Conservation (phyloP, 805 yeast genomes). For the Candida oleophila region DNA sequence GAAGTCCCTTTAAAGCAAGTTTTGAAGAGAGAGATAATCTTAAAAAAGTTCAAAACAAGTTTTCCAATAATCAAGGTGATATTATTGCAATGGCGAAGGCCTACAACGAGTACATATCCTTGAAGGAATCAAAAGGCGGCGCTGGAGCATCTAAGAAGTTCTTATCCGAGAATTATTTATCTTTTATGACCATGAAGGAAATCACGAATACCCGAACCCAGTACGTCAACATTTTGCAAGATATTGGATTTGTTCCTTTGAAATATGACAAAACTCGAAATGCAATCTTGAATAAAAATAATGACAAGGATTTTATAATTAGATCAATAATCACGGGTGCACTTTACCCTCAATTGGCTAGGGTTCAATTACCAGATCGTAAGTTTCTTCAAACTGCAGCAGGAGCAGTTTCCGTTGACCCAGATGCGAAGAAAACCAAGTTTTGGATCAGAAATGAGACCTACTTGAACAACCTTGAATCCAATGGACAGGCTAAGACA, state of each 20-base stretch:
- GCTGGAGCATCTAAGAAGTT: slow-evolving; percentile 38
- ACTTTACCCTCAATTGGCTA: slow-evolving; percentile 77
- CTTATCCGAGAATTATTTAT: slow-evolving; percentile 56
- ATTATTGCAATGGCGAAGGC: slow-evolving; percentile 65
- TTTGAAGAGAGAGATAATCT: slow-evolving; percentile 64
- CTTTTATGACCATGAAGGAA: slow-evolving; percentile 65
- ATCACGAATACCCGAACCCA: slow-evolving; percentile 71
- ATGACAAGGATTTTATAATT: slow-evolving; percentile 48
- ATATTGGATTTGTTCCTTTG: slow-evolving; percentile 72
- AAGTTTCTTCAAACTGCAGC: slow-evolving; percentile 65
- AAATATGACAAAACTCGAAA: slow-evolving; percentile 31
- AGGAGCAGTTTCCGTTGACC: slow-evolving; percentile 85
- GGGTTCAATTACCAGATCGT: slow-evolving; percentile 80
- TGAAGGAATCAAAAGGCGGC: slow-evolving; percentile 16
- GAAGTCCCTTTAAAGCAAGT: slow-evolving; percentile 68
- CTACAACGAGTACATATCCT: slow-evolving; percentile 48
- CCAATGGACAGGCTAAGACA: slow-evolving; percentile 4
- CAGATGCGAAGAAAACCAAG: slow-evolving; percentile 71
- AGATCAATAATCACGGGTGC: slow-evolving; percentile 76
- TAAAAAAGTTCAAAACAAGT: slow-evolving; percentile 42
- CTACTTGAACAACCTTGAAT: slow-evolving; percentile 21
- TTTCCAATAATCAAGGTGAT: slow-evolving; percentile 67
- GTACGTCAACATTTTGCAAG: slow-evolving; percentile 66
- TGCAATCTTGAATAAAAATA: slow-evolving; percentile 49
- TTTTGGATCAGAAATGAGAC: slow-evolving; percentile 71